These are phyloP conservation scores for Kuraishia molischiana DNA, from an alignment of 805 yeast genomes.

Conservation along the genomic window DNA sequence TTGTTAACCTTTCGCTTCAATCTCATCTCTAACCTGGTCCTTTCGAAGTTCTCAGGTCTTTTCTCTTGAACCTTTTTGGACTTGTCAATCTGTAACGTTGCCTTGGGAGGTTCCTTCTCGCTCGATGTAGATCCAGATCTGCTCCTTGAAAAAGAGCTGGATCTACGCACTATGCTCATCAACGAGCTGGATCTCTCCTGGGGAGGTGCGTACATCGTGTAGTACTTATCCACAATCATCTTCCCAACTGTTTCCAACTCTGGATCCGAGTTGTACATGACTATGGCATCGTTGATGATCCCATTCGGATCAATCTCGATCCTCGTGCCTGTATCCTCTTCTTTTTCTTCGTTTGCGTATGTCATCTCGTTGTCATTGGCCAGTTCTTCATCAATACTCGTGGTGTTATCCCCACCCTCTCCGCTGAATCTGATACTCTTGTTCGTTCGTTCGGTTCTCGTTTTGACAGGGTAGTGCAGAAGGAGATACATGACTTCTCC, in stretches of 20 bases:
- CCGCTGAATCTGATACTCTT: background rate
- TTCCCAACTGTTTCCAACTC: slow-evolving; percentile 2
- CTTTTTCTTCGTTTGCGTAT: background rate
- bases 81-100: background rate
- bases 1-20: slow-evolving; percentile 1
- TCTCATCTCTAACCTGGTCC: slow-evolving; percentile 1
- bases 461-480: slow-evolving; percentile 35
- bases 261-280: slow-evolving; percentile 2
- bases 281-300: slow-evolving; percentile 2
- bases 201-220: background rate
- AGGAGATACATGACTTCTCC: slow-evolving; percentile 39
- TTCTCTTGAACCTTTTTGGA: background rate
- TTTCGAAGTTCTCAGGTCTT: background rate
- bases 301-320: background rate
- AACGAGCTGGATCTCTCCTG: background rate
- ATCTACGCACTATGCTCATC: background rate
- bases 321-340: background rate
- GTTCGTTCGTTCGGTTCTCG: background rate
- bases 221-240: slow-evolving; percentile 3
- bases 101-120: too few species aligned
- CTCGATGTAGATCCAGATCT: background rate
- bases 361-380: background rate
- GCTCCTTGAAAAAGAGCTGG: background rate
- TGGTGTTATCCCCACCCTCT: background rate
- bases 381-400: background rate